Percentiles rank a stretch among this genome's conserved stretches.
These are phyloP conservation scores for Erythrophleum fordii DNA, from an alignment of 306 rosid species.

Conservation along the genomic window DNA sequence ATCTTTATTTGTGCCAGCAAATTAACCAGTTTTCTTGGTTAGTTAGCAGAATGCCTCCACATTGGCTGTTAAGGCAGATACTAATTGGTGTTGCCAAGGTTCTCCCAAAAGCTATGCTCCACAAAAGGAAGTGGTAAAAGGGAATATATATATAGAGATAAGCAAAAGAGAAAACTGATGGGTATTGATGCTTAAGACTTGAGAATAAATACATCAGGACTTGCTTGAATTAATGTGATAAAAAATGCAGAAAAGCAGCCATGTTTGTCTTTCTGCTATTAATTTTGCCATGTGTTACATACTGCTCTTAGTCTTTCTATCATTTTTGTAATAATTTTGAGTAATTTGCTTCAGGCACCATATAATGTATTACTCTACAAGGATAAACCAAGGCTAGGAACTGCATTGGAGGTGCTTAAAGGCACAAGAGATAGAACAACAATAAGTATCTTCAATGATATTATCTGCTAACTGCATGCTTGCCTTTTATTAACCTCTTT, in stretches of 20 bases:
- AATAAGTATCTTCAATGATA: no score
- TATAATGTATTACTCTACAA: slow-evolving; percentile 57
- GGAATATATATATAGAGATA: slow-evolving; percentile 75
- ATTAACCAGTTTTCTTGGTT: slow-evolving; percentile 38
- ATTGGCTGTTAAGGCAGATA: slow-evolving; percentile 67
- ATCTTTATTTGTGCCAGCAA: slow-evolving; percentile 4
- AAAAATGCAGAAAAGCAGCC: slow-evolving; percentile 26
- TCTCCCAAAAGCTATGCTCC: slow-evolving; percentile 91
- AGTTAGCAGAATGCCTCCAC: slow-evolving; percentile 98
- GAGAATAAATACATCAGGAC: slow-evolving; percentile 2
- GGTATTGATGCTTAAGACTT: slow-evolving; percentile 13
- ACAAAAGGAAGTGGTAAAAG: slow-evolving; percentile 79
- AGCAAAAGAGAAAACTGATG: slow-evolving; percentile 77
- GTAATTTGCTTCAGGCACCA: slow-evolving; percentile 47
- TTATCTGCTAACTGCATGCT: no score
- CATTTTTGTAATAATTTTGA: background rate
- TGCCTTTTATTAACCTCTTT: no score
- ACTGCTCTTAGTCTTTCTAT: background rate
- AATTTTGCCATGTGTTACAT: background rate
- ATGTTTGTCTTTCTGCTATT: slow-evolving; percentile 17
- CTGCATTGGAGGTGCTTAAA: slow-evolving; percentile 57
- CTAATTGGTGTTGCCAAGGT: slow-evolving; percentile 79
- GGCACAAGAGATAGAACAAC: slow-evolving; percentile 53
- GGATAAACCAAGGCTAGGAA: slow-evolving; percentile 59
- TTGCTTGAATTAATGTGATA: slow-evolving; percentile 12